These are phyloP conservation scores for Graphiopsis chlorocephala DNA, from an alignment of 2,329 filamentous ascomycete species.

Conservation along the genomic window DNA sequence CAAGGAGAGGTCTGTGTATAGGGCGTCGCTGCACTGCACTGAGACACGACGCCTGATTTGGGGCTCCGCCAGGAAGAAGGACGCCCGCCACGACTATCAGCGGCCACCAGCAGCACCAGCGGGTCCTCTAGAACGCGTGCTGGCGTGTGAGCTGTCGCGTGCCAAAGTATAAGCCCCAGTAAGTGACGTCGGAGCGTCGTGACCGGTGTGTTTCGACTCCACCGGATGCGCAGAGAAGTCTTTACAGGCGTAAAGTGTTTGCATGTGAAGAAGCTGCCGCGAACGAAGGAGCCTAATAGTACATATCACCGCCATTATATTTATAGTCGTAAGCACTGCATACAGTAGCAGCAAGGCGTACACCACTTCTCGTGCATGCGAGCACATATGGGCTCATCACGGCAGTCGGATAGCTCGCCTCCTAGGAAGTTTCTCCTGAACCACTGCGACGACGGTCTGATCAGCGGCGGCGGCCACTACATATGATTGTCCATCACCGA, in stretches of 20 bases:
- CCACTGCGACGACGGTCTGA: neutral
- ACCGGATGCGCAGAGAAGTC: slow-evolving; percentile 8
- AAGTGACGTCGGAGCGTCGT: slow-evolving; percentile 12
- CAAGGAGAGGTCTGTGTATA: slow-evolving; percentile 13
- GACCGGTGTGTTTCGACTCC: slow-evolving; percentile 5
- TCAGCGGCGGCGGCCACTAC: neutral
- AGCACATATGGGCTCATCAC: neutral
- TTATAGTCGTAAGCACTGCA: neutral
- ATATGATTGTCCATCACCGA: neutral
- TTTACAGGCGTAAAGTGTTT: slow-evolving; percentile 22
- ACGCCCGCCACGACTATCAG: slow-evolving; percentile 13
- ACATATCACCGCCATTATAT: slow-evolving; percentile 16
- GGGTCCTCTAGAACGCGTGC: slow-evolving; percentile 9
- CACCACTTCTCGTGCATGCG: neutral
- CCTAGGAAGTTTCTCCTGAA: slow-evolving; percentile 5
- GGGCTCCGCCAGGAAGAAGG: slow-evolving; percentile 1
- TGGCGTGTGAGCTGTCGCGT: slow-evolving; percentile 15
- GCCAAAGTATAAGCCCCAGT: neutral
- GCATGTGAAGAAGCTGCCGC: slow-evolving; percentile 23
- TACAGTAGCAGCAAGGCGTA: neutral
- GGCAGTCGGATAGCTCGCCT: neutral
- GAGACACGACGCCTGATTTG: slow-evolving; percentile 11
- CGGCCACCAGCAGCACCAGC: neutral
- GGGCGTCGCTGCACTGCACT: slow-evolving; percentile 8
- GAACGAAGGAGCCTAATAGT: slow-evolving; percentile 17